Conservation (phyloP, 208 protist species). For the Leishmania guyanensis region DNA sequence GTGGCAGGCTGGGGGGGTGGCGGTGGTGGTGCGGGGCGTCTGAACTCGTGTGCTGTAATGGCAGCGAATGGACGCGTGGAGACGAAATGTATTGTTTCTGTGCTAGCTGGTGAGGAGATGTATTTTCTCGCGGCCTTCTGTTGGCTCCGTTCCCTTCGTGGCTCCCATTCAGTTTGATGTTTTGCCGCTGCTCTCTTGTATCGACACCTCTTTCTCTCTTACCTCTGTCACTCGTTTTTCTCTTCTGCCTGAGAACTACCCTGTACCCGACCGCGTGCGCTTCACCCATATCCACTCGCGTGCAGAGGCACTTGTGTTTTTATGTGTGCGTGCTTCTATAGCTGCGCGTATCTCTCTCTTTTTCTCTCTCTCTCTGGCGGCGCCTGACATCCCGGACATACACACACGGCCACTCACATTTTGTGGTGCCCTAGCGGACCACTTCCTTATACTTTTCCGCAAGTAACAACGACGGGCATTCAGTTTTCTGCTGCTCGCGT, state of each 20-base stretch:
- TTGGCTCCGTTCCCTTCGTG: not conserved
- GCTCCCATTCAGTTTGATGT: not conserved
- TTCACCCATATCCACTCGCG: not conserved
- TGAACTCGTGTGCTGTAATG: too few relatives aligned
- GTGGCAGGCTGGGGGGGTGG: not conserved
- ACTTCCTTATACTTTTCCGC: not conserved
- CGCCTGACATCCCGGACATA: not conserved
- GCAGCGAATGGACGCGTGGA: too few relatives aligned
- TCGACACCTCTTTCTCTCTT: not conserved
- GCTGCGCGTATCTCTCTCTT: not conserved
- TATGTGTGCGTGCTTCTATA: not conserved
- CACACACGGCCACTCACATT: not conserved
- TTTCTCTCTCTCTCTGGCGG: not conserved
- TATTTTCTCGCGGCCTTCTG: not conserved
- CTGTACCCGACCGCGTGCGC: not conserved
- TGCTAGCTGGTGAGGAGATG: not conserved
- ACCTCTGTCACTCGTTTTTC: not conserved
- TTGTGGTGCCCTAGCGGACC: not conserved
- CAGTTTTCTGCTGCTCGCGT: slow-evolving; percentile 33
- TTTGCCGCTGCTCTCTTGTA: not conserved
- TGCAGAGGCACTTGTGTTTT: not conserved
- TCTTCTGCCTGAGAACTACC: not conserved
- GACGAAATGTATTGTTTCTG: not conserved
- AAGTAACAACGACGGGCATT: slow-evolving; percentile 34
- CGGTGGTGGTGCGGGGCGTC: too few relatives aligned